Percentiles rank a stretch among this genome's conserved stretches.
Conservation (phyloP, 2,329 filamentous ascomycete species). For the Fusarium pininemorale region DNA sequence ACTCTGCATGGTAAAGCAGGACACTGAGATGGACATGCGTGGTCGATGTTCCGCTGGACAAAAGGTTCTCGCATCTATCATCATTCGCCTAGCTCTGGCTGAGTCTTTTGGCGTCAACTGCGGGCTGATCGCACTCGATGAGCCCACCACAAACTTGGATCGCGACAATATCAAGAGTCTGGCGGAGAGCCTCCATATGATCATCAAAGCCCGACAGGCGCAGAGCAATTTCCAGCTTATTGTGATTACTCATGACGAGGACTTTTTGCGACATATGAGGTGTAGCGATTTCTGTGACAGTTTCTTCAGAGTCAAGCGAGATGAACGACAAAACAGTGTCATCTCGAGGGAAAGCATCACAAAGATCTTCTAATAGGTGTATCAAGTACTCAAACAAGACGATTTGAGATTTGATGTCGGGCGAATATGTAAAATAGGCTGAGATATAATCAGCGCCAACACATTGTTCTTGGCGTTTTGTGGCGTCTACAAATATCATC, state of each 20-base stretch:
- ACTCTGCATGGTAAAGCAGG: conserved; percentile 96
- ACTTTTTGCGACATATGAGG: conserved; percentile 92
- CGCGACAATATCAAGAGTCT: conserved; percentile 92
- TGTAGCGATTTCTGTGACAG: conserved; percentile 92
- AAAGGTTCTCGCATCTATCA: conserved; percentile 95
- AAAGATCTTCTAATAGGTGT: conserved; percentile 50
- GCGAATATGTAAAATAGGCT: conserved; percentile 1
- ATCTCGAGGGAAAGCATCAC: conserved; percentile 77
- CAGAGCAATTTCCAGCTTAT: conserved; percentile 98
- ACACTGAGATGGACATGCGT: conserved; percentile 99
- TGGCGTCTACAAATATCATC: conserved; percentile 8
- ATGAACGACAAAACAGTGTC: conserved; percentile 85
- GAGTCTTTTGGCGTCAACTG: conserved; percentile 98
- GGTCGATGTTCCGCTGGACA: conserved; percentile 96
- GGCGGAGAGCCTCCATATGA: conserved; percentile 83
- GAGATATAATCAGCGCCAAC: neutral
- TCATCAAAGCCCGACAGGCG: conserved; percentile 82
- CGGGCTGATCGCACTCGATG: conserved; percentile 94
- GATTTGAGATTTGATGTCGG: neutral
- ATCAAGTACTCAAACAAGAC: neutral
- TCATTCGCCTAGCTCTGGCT: conserved; percentile 93
- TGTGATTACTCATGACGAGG: conserved; percentile 98
- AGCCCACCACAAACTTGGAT: conserved; percentile 97
- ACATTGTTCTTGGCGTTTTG: neutral
- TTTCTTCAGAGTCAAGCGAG: conserved; percentile 87